Base-by-base conservation (phyloP, 768 basidiomycete species). In the Suillus fuscotomentosus region DNA sequence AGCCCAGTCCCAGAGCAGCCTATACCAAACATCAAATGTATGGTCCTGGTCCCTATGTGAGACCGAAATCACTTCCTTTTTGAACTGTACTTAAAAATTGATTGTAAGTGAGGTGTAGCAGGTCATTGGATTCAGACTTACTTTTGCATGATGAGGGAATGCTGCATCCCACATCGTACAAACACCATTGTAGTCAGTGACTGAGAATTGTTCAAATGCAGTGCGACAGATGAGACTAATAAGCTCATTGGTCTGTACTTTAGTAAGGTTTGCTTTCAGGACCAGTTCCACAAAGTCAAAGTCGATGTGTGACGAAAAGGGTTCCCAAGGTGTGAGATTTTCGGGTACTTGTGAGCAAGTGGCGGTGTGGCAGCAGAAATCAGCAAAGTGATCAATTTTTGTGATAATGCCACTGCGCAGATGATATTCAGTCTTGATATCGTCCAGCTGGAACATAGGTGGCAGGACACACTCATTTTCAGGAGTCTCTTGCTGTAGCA, bases 1-100 rank as follows among this genome's bases (percentile, higher is more conserved):
- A 1, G 66, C 64, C 76, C 76, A 80, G 34, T 71, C 69, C 70
- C 69, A 75, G 3, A 76, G 61, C 10, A 68, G 63, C 5, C 69
- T 62, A 39, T 60, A 65, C 50, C 66, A 71, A 8, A 79, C 55
- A 17, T 70, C 64, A 61, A 63, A 75, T 10, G 48, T 27, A 0
- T 63, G 62, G 11, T 61, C 45, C 13, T 69, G 65, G 9, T 63
- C 59, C 13, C 27, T 55, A 62, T 73, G 75, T 14, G 64, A 61
- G 41, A 71, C 66, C 4, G 22, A 11, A 34, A 77, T 65, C 0
- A 67, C 47, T 3, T 61, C 48, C 39, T 68, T 66, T 54, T 69
- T 22, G 45, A 71, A 68, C 70, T 71, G 50, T n/a, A 10, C 48
- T 65, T 48, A 8, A 48, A 48, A 48, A 13, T 13, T 6, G 22